Base-by-base conservation (phyloP, 2,329 filamentous ascomycete genomes). In the Alternaria sp. region DNA sequence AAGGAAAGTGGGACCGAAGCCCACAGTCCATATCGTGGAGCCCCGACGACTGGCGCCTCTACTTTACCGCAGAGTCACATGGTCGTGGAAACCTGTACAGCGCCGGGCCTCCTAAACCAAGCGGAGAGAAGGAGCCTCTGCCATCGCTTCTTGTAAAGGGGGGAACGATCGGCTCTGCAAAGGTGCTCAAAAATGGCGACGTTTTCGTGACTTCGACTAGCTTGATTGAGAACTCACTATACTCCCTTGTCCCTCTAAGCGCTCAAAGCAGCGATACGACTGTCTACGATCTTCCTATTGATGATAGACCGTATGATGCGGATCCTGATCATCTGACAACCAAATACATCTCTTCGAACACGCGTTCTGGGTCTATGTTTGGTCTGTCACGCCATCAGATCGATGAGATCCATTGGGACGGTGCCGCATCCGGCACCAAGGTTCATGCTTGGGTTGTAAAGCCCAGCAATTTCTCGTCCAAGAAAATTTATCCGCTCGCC, bases 401-500 rank as follows among this genome's bases (percentile, higher is more conserved):
- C 53, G 85, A 84, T 18, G 89, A 92, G 52, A 86, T 93, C 53
- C 91, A 89, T 84, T 93, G 87, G 70, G 80, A 84, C 20, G 91
- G 91, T 30, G 87, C 87, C 5, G 87, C 85, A 34, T 75, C 75
- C 46, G 73, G 80, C 39, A 89, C 90, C 62, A 79, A 87, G 34
- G 85, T 92, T n/a, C 91, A 93, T 67, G 89, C 90, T 0, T 86
- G 90, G 73, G 86, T 90, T 5, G 81, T 92, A 67, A 87, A 86
- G 59, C 91, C 85, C 65, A 78, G 80, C 34, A 74, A 85, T 68
- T 96, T 94, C 73, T 85, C 91, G 71, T 78, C 84, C 8, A 82
- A 78, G 18, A 90, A 92, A 77, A 93, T 87, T 65, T 96, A 94
- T 71, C 93, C 93, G 0, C 82, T 96, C 5, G 87, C 90, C 2